Evolutionary conservation across 768 basidiomycete genomes (phyloP).

Genomic region (Hemileccinum impolitum): DNA sequence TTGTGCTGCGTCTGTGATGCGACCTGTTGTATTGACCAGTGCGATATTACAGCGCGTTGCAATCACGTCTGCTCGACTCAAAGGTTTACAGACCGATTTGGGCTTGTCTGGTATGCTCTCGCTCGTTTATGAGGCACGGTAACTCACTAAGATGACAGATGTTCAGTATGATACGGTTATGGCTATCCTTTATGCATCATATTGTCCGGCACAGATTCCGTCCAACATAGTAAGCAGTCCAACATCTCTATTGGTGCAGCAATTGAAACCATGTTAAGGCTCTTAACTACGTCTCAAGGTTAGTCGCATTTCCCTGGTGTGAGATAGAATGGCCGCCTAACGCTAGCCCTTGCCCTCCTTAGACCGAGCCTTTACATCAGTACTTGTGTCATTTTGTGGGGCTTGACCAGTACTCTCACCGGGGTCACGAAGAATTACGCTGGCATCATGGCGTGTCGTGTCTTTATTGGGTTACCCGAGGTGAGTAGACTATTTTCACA

Average conservation of each 20-base stretch:
- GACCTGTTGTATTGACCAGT: background rate
- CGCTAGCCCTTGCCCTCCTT: background rate
- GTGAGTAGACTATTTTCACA: slow-evolving; percentile 18
- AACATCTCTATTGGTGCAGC: background rate
- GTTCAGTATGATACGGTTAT: slow-evolving; percentile 54
- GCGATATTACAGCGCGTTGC: slow-evolving; percentile 39
- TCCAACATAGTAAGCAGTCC: slow-evolving; percentile 11
- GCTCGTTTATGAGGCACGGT: background rate
- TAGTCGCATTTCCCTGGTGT: background rate
- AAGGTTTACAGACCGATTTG: slow-evolving; percentile 50
- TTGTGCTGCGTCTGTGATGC: slow-evolving; percentile 3
- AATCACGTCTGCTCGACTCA: slow-evolving; percentile 47
- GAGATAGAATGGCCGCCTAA: too few relatives aligned
- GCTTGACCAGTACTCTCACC: slow-evolving; percentile 58
- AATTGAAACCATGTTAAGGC: slow-evolving; percentile 34
- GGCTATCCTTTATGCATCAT: slow-evolving; percentile 57
- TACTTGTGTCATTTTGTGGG: slow-evolving; percentile 59
- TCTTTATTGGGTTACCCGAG: slow-evolving; percentile 65
- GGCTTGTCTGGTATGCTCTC: slow-evolving; percentile 37
- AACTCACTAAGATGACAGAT: slow-evolving; percentile 30
- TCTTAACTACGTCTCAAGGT: slow-evolving; percentile 54
- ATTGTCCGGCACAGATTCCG: slow-evolving; percentile 56
- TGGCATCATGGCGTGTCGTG: slow-evolving; percentile 54
- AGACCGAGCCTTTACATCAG: slow-evolving; percentile 66
- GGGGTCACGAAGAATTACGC: slow-evolving; percentile 56